phyloP scores from a whole-genome alignment of 768 basidiomycete genomes.

The Rhodotorula sphaerocarpa region DNA sequence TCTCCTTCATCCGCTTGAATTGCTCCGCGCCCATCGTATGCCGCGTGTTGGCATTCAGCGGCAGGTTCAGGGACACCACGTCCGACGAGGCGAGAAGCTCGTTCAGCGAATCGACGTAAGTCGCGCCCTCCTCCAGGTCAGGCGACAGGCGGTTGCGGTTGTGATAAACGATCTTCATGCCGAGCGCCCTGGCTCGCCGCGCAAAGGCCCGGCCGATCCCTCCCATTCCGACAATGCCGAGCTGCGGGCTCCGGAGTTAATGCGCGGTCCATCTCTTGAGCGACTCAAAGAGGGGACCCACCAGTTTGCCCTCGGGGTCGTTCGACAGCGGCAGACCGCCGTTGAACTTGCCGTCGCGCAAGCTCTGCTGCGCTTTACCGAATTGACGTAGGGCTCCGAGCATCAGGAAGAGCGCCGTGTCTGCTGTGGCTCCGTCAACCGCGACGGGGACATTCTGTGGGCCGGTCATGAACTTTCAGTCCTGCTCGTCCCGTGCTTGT shows the following conservation, averaged over 20 bases:
- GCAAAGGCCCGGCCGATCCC: slow-evolving; percentile 53
- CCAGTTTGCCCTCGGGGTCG: slow-evolving; percentile 42
- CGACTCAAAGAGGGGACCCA: not conserved
- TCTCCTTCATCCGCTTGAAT: slow-evolving; percentile 34
- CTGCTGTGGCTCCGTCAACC: slow-evolving; percentile 88
- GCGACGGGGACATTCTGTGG: slow-evolving; percentile 73
- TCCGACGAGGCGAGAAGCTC: slow-evolving; percentile 64
- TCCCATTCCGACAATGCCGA: slow-evolving; percentile 47
- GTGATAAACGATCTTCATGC: slow-evolving; percentile 77
- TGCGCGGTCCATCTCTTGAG: not conserved
- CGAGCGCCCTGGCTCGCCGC: slow-evolving; percentile 56
- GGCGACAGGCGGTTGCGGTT: slow-evolving; percentile 54
- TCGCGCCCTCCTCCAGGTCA: slow-evolving; percentile 54
- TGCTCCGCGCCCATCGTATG: slow-evolving; percentile 29
- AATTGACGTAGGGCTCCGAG: slow-evolving; percentile 70
- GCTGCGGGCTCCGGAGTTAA: not conserved
- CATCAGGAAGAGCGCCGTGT: slow-evolving; percentile 70
- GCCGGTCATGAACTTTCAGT: no score
- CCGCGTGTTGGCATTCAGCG: slow-evolving; percentile 58
- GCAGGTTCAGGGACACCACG: slow-evolving; percentile 77
- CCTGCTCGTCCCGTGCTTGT: no score
- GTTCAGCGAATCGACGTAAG: slow-evolving; percentile 56
- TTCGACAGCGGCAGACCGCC: slow-evolving; percentile 36
- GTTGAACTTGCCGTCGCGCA: slow-evolving; percentile 42
- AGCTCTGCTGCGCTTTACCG: slow-evolving; percentile 54